Base-by-base conservation (phyloP, 371 early-diverging fungal species). In the Mortierella polycephala region DNA sequence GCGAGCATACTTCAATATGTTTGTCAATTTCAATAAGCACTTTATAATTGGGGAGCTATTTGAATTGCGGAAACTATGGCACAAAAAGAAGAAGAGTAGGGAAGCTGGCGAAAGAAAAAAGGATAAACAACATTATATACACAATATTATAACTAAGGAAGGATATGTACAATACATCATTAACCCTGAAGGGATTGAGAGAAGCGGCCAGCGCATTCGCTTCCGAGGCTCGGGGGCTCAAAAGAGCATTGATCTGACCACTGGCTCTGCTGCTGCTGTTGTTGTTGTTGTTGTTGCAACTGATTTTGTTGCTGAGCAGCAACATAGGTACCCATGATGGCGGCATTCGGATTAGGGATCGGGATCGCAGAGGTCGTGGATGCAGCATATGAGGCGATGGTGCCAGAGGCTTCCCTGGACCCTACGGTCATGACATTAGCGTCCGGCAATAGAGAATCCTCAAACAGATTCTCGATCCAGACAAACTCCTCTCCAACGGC, bases 401-500 rank as follows among this genome's bases (percentile, higher is more conserved):
- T 46, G 14, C 54, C 16, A 9, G 45, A 18, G 1, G 42, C 11
- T 30, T 37, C 44, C 16, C 37, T 39, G 14, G 14, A 21, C 37
- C 50, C 12, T 4, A 30, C 64, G 18, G 8, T 37, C 7, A 30
- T 20, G 18, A 39, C 20, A 10, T 12, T 37, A 45, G 53, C n/a
- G 41, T 40, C 18, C 18, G 64, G 8, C 13, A 23, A 8, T 11
- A 51, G 6, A 16, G 49, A 37, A 16, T 64, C 71, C 7, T 70
- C 80, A 69, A 79, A 79, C 46, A 79, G 42, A 21, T 79, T 79
- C 70, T 73, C 57, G 59, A 79, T 47, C 80, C 80, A 79, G 30
- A 73, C 69, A 60, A 73, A 79, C 55, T 69, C 60, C 57, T 79
- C 80, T 5, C 80, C 80, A 9, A 76, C 37, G 41, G 73, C 41